Percentiles rank a stretch among this genome's conserved stretches.
Conservation (phyloP, 495 filamentous ascomycete species). For the Xylona heveae region DNA sequence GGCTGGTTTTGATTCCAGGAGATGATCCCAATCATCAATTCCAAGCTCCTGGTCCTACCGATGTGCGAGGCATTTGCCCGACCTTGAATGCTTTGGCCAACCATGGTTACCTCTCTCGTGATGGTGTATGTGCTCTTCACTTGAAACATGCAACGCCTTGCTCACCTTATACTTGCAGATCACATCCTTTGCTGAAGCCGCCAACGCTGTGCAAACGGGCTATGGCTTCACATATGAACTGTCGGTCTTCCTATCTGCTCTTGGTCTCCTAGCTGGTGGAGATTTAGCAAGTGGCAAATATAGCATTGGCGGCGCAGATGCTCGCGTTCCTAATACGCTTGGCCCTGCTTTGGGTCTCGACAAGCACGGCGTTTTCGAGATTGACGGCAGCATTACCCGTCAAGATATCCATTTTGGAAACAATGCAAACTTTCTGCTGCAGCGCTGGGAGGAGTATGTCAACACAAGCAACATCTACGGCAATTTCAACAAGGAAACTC, state of each 20-base stretch:
- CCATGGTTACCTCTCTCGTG: too few species aligned
- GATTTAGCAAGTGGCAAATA: slow-evolving; percentile 11
- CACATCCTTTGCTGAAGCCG: slow-evolving; percentile 10
- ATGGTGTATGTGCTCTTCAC: too few species aligned
- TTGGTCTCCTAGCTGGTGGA: slow-evolving; percentile 11
- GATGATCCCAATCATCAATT: slow-evolving; percentile 8
- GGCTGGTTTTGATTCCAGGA: slow-evolving; percentile 6
- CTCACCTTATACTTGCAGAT: slow-evolving; percentile 4
- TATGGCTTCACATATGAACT: slow-evolving; percentile 10
- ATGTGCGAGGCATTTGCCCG: too few species aligned
- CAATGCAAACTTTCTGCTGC: slow-evolving; percentile 10
- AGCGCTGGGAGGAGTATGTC: slow-evolving; percentile 10
- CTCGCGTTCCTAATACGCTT: slow-evolving; percentile 10
- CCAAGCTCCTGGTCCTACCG: slow-evolving; percentile 6
- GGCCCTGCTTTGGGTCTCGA: slow-evolving; percentile 9
- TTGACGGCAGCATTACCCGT: slow-evolving; percentile 10
- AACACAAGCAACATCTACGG: slow-evolving; percentile 6
- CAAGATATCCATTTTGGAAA: slow-evolving; percentile 13
- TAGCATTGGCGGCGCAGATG: slow-evolving; percentile 8
- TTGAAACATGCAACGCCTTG: too few species aligned
- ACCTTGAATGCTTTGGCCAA: too few species aligned
- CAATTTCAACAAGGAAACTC: slow-evolving; percentile 4
- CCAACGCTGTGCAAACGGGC: slow-evolving; percentile 10
- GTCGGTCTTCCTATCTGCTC: slow-evolving; percentile 9
- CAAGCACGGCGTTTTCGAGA: slow-evolving; percentile 11